Evolutionary conservation across 2,329 filamentous ascomycete genomes (phyloP), one percentile per base, ranked within the genome.

Genomic region (Ilyonectria sp.): DNA sequence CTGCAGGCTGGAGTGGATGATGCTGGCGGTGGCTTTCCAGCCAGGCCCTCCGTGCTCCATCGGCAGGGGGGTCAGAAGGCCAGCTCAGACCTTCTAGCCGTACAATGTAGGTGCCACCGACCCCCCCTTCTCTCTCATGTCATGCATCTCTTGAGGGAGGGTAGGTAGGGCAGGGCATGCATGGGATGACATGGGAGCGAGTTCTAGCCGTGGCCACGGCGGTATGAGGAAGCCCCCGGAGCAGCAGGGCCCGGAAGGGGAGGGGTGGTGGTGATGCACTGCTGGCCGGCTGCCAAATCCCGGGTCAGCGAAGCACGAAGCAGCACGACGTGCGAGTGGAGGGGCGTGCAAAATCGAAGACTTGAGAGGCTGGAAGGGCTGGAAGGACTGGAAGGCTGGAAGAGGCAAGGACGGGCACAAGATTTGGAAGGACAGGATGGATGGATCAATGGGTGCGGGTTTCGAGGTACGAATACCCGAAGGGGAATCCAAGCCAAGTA

Each of bases 1-100:
- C 58, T 52, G 50, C 59, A 44, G 49, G 44, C 40, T 23, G 6
- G 31, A 31, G n/a, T 56, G 60, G 33, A 33, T 57, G 50, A 17
- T 62, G 52, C 40, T 50, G 37, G 47, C 46, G 35, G 46, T 59
- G 46, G 54, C 61, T 46, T 63, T 50, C 60, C 26, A 57, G 60
- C 23, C 54, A 50, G 60, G 54, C 5, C 10, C 49, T 52, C 17
- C 49, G 49, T 9, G 11, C 40, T n/a, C 40, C 15, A 17, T 33
- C 26, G 13, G 46, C 44, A 46, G 49, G 17, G 57, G 49, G 46
- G 62, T 64, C 62, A 64, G 55, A 64, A 55, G 63, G 63, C 43
- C 57, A 60, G 46, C 63, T 50, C 56, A 65, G 49, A 33, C 63
- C 50, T 52, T 52, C 33, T 17, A 21, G 23, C 31, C 43, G 55